Conservation (phyloP, 2,329 filamentous ascomycete genomes). For the Microsporum canis region DNA sequence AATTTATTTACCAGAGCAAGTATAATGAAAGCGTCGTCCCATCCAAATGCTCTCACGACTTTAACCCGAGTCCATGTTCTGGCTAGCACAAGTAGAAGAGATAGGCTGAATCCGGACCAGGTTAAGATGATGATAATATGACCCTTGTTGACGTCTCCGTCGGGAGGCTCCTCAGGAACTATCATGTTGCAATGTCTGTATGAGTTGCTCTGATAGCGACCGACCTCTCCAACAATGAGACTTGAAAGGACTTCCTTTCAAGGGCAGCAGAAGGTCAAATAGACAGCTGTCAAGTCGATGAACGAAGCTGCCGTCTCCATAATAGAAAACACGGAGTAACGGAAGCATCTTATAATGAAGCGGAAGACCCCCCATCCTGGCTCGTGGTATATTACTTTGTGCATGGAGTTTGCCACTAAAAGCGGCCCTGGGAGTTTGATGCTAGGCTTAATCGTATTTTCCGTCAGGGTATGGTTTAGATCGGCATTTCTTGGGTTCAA, state of each 20-base stretch:
- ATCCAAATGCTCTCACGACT: constrained; percentile 8
- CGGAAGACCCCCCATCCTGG: background rate
- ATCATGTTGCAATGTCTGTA: background rate
- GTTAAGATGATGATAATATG: constrained; percentile 9
- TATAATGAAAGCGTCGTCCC: constrained; percentile 10
- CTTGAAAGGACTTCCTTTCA: background rate
- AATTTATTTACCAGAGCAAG: constrained; percentile 7
- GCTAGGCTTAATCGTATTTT: background rate
- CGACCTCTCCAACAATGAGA: background rate
- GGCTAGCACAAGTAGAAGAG: constrained; percentile 5
- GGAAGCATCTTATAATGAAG: background rate
- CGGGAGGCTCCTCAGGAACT: constrained; percentile 4
- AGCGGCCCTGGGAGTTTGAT: background rate
- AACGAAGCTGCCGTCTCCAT: background rate
- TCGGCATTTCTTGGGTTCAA: background rate
- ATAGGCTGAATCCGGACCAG: constrained; percentile 7
- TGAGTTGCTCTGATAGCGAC: background rate
- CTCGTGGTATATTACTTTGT: background rate
- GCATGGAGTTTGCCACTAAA: background rate
- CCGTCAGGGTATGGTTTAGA: background rate
- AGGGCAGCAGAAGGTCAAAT: background rate
- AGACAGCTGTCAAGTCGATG: background rate
- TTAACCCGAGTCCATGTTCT: constrained; percentile 7
- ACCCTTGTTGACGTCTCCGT: constrained; percentile 11
- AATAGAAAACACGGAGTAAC: background rate